Evolutionary conservation across 1,284 basidiomycete genomes (phyloP).

Genomic region (Cutaneotrichosporon sp.): DNA sequence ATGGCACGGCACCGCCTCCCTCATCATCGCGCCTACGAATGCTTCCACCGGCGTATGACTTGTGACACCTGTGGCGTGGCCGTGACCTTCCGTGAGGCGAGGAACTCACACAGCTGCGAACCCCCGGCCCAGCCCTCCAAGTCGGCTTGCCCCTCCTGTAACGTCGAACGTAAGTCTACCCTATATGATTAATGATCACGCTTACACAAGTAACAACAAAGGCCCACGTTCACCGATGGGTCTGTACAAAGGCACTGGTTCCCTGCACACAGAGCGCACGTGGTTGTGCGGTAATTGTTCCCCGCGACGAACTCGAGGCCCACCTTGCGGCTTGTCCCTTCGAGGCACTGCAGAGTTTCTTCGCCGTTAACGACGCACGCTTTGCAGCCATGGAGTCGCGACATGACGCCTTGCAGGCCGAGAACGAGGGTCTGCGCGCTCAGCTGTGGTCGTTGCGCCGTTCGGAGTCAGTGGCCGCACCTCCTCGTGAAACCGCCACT

Average conservation of each 20-base stretch:
- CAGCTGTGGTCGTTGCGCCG: conserved; percentile 53
- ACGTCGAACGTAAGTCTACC: background rate
- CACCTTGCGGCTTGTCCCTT: conserved; percentile 59
- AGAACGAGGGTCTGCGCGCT: conserved; percentile 58
- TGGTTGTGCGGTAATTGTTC: conserved; percentile 58
- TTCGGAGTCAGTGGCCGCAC: background rate
- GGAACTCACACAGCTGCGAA: conserved; percentile 14
- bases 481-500: background rate
- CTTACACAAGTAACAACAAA: background rate
- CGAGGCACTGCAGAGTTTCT: conserved; percentile 60
- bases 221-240: conserved; percentile 27
- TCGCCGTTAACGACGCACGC: conserved; percentile 53
- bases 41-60: conserved; percentile 40
- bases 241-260: conserved; percentile 43
- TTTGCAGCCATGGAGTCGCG: conserved; percentile 46
- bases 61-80: conserved; percentile 31
- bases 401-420: conserved; percentile 56
- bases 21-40: conserved; percentile 42
- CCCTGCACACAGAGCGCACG: conserved; percentile 54
- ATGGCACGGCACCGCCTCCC: conserved; percentile 33
- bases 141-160: background rate
- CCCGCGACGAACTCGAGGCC: conserved; percentile 48
- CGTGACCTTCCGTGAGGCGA: conserved; percentile 27
- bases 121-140: background rate
- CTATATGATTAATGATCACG: no score